These are phyloP conservation scores for Daldinia caldariorum DNA, from an alignment of 495 filamentous ascomycete genomes.

Conservation along the genomic window DNA sequence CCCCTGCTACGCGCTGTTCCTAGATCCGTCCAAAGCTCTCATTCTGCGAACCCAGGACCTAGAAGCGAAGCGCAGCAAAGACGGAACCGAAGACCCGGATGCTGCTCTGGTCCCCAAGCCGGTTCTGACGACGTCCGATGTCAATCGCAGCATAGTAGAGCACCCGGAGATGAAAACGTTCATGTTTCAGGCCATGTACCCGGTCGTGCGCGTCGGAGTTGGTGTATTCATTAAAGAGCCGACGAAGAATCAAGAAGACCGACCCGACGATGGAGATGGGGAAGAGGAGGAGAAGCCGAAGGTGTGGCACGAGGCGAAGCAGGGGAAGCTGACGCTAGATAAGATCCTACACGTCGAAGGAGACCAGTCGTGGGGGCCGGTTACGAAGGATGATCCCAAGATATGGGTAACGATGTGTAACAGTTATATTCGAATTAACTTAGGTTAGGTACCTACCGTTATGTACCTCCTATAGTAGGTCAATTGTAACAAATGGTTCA, in stretches of 20 bases:
- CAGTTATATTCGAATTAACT: background rate
- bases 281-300: conserved; percentile 22
- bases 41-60: conserved; percentile 25
- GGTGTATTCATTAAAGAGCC: conserved; percentile 26
- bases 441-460: background rate
- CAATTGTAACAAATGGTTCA: background rate
- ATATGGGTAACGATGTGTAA: conserved; percentile 22
- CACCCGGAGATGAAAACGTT: conserved; percentile 10
- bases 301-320: conserved; percentile 26
- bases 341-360: conserved; percentile 34
- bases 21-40: conserved; percentile 32
- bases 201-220: conserved; percentile 20
- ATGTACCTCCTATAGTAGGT: background rate
- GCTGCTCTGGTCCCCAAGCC: conserved; percentile 1
- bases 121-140: conserved; percentile 4
- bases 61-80: conserved; percentile 15
- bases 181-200: conserved; percentile 20
- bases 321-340: conserved; percentile 34
- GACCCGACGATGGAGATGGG: background rate
- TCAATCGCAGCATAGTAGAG: conserved; percentile 18
- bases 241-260: conserved; percentile 9
- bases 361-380: conserved; percentile 25
- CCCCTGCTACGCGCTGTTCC: conserved; percentile 32
- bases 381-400: conserved; percentile 34
- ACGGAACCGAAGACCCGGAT: conserved; percentile 1